phyloP scores from a whole-genome alignment of 306 rosid genomes.

The Rosa multiflora region DNA sequence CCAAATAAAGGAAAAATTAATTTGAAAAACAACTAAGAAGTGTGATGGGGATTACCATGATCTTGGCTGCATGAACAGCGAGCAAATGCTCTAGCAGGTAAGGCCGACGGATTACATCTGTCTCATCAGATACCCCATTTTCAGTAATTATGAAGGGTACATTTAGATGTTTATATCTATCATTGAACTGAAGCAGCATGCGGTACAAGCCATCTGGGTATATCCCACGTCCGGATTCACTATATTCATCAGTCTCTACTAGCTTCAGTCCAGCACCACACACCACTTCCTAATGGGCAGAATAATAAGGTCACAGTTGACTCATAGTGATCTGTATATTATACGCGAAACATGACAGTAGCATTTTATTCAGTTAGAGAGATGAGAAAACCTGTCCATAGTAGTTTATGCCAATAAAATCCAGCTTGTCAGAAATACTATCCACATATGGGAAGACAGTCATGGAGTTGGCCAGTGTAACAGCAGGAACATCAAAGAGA shows the following conservation, averaged over 20 bases:
- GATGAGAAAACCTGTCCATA: constrained; percentile 77
- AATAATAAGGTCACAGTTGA: constrained; percentile 25
- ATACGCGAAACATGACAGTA: constrained; percentile 24
- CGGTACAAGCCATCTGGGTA: constrained; percentile 97
- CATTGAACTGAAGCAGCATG: constrained; percentile 86
- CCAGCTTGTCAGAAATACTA: constrained; percentile 77
- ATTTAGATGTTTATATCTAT: constrained; percentile 80
- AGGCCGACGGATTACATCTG: constrained; percentile 89
- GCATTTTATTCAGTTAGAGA: constrained; percentile 21
- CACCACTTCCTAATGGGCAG: constrained; percentile 62
- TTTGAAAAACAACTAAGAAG: constrained; percentile 6
- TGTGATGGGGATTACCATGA: constrained; percentile 44
- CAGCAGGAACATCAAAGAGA: constrained; percentile 82
- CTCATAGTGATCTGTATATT: neutral
- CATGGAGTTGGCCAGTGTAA: constrained; percentile 75
- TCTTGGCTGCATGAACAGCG: constrained; percentile 78
- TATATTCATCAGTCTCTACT: constrained; percentile 85
- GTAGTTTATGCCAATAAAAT: constrained; percentile 89
- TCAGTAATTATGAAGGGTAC: constrained; percentile 82
- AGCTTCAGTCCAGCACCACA: constrained; percentile 84
- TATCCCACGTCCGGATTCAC: constrained; percentile 98
- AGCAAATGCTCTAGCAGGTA: constrained; percentile 88
- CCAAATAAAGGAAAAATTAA: constrained; percentile 17
- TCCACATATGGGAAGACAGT: constrained; percentile 75
- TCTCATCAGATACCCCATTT: constrained; percentile 88